Evolutionary conservation across 1,284 basidiomycete species (phyloP).

Genomic region (Fomes fomentarius): DNA sequence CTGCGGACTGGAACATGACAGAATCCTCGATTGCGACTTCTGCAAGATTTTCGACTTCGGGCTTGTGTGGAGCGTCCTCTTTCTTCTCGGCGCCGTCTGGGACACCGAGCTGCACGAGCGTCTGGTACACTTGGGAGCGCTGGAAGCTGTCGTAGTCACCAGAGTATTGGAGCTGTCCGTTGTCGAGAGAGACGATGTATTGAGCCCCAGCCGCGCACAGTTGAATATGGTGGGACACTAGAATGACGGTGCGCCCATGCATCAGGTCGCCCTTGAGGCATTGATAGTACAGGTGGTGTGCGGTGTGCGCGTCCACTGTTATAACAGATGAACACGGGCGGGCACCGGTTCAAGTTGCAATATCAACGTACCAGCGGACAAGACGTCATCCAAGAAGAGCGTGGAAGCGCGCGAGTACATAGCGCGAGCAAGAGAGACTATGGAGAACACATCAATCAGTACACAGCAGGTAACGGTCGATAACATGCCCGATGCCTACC

Average conservation of each 20-base stretch:
- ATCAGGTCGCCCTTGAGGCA: slow-evolving; percentile 88
- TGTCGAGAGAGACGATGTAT: slow-evolving; percentile 84
- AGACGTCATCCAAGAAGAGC: slow-evolving; percentile 88
- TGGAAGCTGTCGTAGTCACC: slow-evolving; percentile 72
- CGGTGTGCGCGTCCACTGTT: slow-evolving; percentile 84
- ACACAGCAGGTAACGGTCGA: background rate
- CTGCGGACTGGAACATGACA: background rate
- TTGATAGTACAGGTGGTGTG: slow-evolving; percentile 80
- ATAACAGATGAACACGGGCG: too few relatives aligned
- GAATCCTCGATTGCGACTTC: background rate
- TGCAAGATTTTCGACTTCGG: slow-evolving; percentile 28
- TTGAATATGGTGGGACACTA: slow-evolving; percentile 92
- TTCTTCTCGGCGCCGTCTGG: slow-evolving; percentile 43
- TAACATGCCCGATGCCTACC: too few relatives aligned
- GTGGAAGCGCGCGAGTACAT: slow-evolving; percentile 91
- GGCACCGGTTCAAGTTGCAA: too few relatives aligned
- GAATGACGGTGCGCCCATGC: slow-evolving; percentile 76
- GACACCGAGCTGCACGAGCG: slow-evolving; percentile 68
- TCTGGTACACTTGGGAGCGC: slow-evolving; percentile 63
- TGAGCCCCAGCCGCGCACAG: slow-evolving; percentile 70
- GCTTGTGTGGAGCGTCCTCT: slow-evolving; percentile 25
- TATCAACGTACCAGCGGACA: slow-evolving; percentile 59
- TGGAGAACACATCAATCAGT: background rate
- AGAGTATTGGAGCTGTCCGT: slow-evolving; percentile 79
- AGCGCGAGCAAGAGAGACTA: slow-evolving; percentile 87